Evolutionary conservation across 2,329 filamentous ascomycete species (phyloP), one percentile per base, ranked within the genome.

Genomic region (Penicillium nordicum): DNA sequence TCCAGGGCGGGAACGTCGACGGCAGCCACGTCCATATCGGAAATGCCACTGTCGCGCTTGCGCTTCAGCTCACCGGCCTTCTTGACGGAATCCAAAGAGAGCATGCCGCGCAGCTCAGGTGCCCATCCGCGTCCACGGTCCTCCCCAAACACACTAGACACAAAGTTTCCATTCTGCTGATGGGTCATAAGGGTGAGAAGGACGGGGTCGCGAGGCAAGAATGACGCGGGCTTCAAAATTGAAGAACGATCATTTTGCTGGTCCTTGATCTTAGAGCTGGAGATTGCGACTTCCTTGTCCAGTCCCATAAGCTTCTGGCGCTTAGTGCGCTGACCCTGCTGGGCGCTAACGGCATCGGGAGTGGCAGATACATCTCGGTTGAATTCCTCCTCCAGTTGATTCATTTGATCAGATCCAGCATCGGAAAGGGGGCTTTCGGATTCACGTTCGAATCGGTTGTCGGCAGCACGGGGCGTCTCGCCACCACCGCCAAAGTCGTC

Each of bases 111-210:
- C 21, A 99, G 82, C 75, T 99, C 94, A 0, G 93, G 93, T 4
- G 93, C 93, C 92, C 92, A 97, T 41, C 84, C 85, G 63, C 84
- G 82, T 64, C 87, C 87, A 61, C 89, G 86, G 37, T 87, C 89
- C 59, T 92, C 90, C 50, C 89, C 87, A 76, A 97, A 87, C 61
- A 96, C 87, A 66, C 85, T 92, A 4, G 88, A 89, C 18, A 97
- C 90, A 67, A 99, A 97, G 38, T 87, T 90, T 52, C 94, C 93
- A 52, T 84, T 91, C 76, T 89, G 92, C 73, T 97, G 94, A 83
- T 97, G 88, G 66, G 92, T 90, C 80, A 96, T 88, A 23, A 99
- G 79, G 34, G 91, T 90, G 30, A 97, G 82, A 14, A 97, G 81
- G 52, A 93, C 86, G 1, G 92, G 90, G 64, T 99, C 92, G 38